Evolutionary conservation across 2,329 filamentous ascomycete species (phyloP).

Genomic region (Penicillium occitanis): DNA sequence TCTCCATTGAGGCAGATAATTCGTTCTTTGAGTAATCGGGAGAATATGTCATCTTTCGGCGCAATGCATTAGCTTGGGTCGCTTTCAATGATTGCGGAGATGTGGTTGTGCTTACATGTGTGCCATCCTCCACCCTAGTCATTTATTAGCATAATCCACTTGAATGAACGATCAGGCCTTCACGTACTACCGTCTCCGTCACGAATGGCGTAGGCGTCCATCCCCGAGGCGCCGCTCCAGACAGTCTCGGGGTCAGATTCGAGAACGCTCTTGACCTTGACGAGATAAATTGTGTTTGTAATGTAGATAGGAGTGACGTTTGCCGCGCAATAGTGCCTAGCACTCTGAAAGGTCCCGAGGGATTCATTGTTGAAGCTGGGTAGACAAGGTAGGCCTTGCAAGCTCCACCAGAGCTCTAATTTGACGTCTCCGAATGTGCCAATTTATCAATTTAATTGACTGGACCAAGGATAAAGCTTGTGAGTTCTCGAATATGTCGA

Average conservation of each 20-base stretch:
- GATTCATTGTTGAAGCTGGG: slow-evolving; percentile 5
- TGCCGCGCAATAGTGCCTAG: not conserved
- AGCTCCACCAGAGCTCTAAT: slow-evolving; percentile 1
- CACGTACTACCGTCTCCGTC: slow-evolving; percentile 56
- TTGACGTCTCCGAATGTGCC: not conserved
- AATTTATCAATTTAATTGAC: not conserved
- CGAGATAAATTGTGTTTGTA: not conserved
- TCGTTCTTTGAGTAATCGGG: slow-evolving; percentile 79
- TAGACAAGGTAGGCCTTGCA: not conserved
- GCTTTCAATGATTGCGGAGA: slow-evolving; percentile 18
- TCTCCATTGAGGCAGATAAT: slow-evolving; percentile 91
- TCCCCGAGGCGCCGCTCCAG: slow-evolving; percentile 32
- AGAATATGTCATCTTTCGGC: slow-evolving; percentile 72
- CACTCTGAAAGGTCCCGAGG: not conserved
- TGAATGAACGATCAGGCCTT: not conserved
- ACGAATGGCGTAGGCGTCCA: slow-evolving; percentile 57
- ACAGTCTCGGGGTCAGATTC: not conserved
- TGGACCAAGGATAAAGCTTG: not conserved
- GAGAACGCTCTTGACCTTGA: slow-evolving; percentile 15
- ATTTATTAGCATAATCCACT: not conserved
- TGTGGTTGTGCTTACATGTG: slow-evolving; percentile 60
- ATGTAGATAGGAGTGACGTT: not conserved
- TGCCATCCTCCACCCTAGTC: slow-evolving; percentile 70
- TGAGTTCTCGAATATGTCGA: not conserved
- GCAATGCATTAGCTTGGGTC: not conserved